Evolutionary conservation across 257 asterid species (phyloP).

Genomic region (Capsicum pubescens): DNA sequence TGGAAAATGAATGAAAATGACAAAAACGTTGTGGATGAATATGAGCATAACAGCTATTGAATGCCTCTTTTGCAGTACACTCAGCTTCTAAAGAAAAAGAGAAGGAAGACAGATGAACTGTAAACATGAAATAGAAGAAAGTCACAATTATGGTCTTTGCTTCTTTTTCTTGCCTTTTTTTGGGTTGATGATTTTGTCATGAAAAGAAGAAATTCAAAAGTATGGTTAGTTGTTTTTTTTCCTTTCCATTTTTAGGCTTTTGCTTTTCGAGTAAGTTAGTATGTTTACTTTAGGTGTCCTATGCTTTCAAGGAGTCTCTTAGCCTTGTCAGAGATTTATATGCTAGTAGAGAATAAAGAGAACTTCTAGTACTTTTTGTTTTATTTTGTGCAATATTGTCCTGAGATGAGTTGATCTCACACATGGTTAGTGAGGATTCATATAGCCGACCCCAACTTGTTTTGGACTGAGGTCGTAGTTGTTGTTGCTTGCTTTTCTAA

Average conservation of each 20-base stretch:
- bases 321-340: background rate
- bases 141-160: slow-evolving; percentile 4
- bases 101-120: slow-evolving; percentile 1
- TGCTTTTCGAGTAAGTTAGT: background rate
- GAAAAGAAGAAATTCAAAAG: slow-evolving; percentile 10
- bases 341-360: background rate
- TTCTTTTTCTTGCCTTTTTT: background rate
- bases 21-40: background rate
- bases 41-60: background rate
- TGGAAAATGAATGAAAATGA: background rate
- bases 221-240: background rate
- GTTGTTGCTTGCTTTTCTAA: slow-evolving; percentile 4
- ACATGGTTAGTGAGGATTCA: background rate
- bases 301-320: background rate
- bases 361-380: background rate
- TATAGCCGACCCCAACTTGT: background rate
- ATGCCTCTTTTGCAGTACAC: background rate
- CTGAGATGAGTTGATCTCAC: background rate
- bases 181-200: background rate
- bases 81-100: background rate
- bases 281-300: background rate
- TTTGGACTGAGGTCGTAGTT: background rate
- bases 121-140: background rate
- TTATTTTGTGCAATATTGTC: background rate
- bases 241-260: background rate